Percentiles rank a stretch among this genome's conserved stretches.
phyloP scores from a whole-genome alignment of 306 rosid genomes.

The Rosa persica region DNA sequence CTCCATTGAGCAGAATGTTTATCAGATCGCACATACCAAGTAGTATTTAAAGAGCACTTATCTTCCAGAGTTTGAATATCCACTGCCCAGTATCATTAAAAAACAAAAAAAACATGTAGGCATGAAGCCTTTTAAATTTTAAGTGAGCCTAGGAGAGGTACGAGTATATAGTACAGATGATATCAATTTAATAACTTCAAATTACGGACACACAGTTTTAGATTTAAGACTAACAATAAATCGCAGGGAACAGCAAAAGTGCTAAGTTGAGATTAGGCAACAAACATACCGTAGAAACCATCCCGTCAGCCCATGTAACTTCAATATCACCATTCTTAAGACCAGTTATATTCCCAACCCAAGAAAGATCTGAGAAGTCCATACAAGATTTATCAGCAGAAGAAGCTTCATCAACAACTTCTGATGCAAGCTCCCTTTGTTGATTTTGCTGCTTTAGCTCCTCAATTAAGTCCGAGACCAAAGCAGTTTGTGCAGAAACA shows the following conservation, averaged over 20 bases:
- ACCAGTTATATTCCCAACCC: constrained; percentile 97
- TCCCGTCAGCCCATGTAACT: constrained; percentile 98
- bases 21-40: not conserved
- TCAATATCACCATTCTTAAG: constrained; percentile 93
- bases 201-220: constrained; percentile 6
- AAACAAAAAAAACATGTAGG: not conserved
- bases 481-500: constrained; percentile 43
- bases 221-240: constrained; percentile 4
- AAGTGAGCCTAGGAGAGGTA: constrained; percentile 13
- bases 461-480: constrained; percentile 44
- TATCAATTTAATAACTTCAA: constrained; percentile 19
- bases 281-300: constrained; percentile 86
- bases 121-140: not conserved
- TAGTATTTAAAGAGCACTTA: not conserved
- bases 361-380: constrained; percentile 80
- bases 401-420: constrained; percentile 28
- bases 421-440: constrained; percentile 34
- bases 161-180: constrained; percentile 2
- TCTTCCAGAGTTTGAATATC: not conserved
- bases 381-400: constrained; percentile 40
- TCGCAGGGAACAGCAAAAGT: constrained; percentile 11
- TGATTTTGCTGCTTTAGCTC: constrained; percentile 47
- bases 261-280: constrained; percentile 25
- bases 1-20: not conserved
- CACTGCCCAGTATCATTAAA: not conserved